These are phyloP conservation scores for Tephrocybe sp. DNA, from an alignment of 768 basidiomycete genomes.

Conservation along the genomic window DNA sequence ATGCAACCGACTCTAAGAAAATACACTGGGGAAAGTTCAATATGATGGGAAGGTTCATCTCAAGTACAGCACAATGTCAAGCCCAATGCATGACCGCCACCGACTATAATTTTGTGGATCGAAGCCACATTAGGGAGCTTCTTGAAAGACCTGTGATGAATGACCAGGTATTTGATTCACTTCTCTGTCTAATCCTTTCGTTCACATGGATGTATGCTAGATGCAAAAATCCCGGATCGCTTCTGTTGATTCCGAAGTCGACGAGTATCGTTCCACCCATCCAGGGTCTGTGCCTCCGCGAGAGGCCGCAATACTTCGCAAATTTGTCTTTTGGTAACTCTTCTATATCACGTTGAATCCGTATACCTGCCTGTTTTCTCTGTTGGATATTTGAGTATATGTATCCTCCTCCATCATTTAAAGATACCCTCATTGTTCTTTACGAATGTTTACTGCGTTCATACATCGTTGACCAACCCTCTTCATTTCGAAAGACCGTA, in stretches of 20 bases:
- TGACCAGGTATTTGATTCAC: conserved; percentile 45
- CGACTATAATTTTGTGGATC: conserved; percentile 63
- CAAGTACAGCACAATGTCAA: conserved; percentile 76
- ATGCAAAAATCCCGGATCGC: conserved; percentile 67
- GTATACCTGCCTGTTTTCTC: too few relatives aligned
- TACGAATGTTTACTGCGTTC: too few relatives aligned
- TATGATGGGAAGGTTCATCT: conserved; percentile 86
- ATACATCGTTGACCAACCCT: too few relatives aligned
- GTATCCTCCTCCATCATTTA: too few relatives aligned
- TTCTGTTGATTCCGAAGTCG: conserved; percentile 44
- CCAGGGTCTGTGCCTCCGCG: conserved; percentile 24
- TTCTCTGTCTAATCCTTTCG: not conserved
- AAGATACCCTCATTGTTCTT: too few relatives aligned
- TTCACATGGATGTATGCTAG: conserved; percentile 29
- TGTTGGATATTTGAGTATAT: too few relatives aligned
- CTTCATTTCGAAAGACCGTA: too few relatives aligned
- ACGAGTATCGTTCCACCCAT: conserved; percentile 31
- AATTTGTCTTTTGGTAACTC: conserved; percentile 43
- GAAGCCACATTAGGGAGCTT: conserved; percentile 50
- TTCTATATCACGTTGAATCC: not conserved
- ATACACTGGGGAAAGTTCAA: conserved; percentile 98
- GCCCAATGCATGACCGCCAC: conserved; percentile 58
- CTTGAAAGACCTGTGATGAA: conserved; percentile 65
- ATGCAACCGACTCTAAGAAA: conserved; percentile 57
- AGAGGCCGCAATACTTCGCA: conserved; percentile 48